These are phyloP conservation scores for Gleditsia sinensis DNA, from an alignment of 306 rosid genomes.

Conservation along the genomic window DNA sequence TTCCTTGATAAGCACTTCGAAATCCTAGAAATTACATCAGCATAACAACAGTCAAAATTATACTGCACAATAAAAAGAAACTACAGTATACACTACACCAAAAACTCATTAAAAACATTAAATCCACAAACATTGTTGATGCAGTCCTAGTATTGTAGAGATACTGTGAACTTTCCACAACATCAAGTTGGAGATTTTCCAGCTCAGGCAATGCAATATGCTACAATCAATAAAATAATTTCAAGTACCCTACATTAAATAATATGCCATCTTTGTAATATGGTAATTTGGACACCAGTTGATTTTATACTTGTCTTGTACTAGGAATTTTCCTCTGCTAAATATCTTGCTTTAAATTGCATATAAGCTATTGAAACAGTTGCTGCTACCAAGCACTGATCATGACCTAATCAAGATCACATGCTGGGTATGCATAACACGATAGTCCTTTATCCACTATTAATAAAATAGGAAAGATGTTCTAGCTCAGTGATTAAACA, in stretches of 20 bases:
- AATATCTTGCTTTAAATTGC: not conserved
- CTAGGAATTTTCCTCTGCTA: not conserved
- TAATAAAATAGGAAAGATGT: slow-evolving; percentile 2
- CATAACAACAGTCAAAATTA: slow-evolving; percentile 33
- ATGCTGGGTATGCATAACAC: not conserved
- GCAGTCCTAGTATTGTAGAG: slow-evolving; percentile 12
- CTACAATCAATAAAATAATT: not conserved
- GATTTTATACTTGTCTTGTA: not conserved
- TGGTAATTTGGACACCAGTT: not conserved
- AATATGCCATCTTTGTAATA: not conserved
- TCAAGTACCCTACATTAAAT: not conserved
- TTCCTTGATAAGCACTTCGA: slow-evolving; percentile 72
- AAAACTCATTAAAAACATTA: slow-evolving; percentile 6
- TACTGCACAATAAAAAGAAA: slow-evolving; percentile 23
- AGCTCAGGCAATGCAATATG: not conserved
- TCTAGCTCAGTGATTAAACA: not conserved
- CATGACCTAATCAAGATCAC: not conserved
- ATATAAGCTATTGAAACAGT: not conserved
- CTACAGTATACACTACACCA: slow-evolving; percentile 3
- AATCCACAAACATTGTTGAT: slow-evolving; percentile 7
- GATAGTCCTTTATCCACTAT: slow-evolving; percentile 9
- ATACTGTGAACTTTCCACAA: slow-evolving; percentile 4
- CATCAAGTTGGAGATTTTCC: not conserved
- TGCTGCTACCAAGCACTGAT: not conserved
- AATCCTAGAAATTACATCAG: slow-evolving; percentile 62